Evolutionary conservation across 352 stramenopile species (phyloP).

Genomic region (Phytophthora pisi): DNA sequence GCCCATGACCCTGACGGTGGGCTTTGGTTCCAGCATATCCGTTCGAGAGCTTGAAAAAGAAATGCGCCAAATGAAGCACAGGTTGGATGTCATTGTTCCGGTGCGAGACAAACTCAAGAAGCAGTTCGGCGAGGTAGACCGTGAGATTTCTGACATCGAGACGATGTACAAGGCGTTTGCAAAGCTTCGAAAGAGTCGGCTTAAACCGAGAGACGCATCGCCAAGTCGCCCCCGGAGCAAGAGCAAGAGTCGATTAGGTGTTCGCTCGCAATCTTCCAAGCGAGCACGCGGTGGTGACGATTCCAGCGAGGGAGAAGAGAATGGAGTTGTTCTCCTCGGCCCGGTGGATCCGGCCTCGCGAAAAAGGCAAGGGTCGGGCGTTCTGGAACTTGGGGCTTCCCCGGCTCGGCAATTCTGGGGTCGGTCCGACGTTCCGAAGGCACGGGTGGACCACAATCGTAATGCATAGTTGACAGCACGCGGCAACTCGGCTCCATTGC

Average conservation of each 20-base stretch:
- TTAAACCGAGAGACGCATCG: not conserved
- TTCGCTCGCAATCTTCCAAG: not conserved
- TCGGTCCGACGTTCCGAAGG: not conserved
- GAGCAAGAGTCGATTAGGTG: slow-evolving; percentile 5
- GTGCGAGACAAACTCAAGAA: not conserved
- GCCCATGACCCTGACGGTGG: not conserved
- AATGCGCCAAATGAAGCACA: not conserved
- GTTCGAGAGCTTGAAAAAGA: not conserved
- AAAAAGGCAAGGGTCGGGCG: not conserved
- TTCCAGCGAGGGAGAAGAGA: not conserved
- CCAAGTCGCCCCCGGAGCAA: not conserved
- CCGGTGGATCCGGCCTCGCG: slow-evolving; percentile 8
- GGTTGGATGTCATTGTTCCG: not conserved
- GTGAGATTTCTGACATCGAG: not conserved
- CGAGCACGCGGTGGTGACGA: not conserved
- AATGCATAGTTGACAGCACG: not conserved
- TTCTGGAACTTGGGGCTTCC: not conserved
- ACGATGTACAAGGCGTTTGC: not conserved
- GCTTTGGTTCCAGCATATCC: not conserved
- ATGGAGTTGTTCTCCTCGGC: not conserved
- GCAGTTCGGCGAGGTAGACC: not conserved
- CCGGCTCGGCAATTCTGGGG: too few relatives aligned
- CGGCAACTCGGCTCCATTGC: too few relatives aligned
- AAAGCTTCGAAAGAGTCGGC: not conserved
- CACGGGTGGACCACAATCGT: slow-evolving; percentile 6